phyloP scores from a whole-genome alignment of 2,329 filamentous ascomycete genomes.

The Coniochaeta prunicola region DNA sequence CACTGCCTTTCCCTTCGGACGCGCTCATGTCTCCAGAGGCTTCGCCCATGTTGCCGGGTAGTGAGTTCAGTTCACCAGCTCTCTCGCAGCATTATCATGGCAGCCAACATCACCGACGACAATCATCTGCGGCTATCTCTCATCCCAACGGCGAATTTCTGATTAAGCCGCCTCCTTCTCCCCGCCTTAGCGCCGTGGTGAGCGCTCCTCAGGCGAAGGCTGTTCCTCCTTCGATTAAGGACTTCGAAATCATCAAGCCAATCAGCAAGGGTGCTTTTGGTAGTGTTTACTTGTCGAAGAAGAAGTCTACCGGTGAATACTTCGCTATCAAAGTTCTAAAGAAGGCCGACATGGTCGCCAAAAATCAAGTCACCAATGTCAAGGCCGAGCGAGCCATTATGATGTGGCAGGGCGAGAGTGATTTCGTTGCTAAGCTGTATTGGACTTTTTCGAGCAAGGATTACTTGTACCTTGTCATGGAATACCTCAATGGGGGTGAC shows the following conservation, averaged over 20 bases:
- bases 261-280: conserved; percentile 99
- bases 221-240: conserved; percentile 92
- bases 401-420: conserved; percentile 99
- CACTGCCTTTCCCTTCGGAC: conserved; percentile 51
- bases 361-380: conserved; percentile 98
- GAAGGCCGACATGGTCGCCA: conserved; percentile 99
- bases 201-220: conserved; percentile 79
- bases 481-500: conserved; percentile 95
- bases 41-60: conserved; percentile 77
- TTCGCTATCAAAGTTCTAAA: conserved; percentile 98
- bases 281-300: conserved; percentile 95
- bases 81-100: conserved; percentile 26
- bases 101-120: conserved; percentile 47
- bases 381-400: conserved; percentile 98
- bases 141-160: conserved; percentile 35
- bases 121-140: conserved; percentile 85
- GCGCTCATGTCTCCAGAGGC: conserved; percentile 75
- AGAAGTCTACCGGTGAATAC: conserved; percentile 97
- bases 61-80: conserved; percentile 73
- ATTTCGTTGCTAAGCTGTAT: conserved; percentile 97
- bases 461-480: conserved; percentile 97
- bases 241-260: conserved; percentile 98
- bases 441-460: conserved; percentile 99
- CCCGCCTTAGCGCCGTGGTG: conserved; percentile 67
- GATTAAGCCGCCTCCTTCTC: conserved; percentile 70